Percentiles rank a stretch among this genome's conserved stretches.
phyloP scores from a whole-genome alignment of 2,329 filamentous ascomycete species.

The Myrmaecium sp. region DNA sequence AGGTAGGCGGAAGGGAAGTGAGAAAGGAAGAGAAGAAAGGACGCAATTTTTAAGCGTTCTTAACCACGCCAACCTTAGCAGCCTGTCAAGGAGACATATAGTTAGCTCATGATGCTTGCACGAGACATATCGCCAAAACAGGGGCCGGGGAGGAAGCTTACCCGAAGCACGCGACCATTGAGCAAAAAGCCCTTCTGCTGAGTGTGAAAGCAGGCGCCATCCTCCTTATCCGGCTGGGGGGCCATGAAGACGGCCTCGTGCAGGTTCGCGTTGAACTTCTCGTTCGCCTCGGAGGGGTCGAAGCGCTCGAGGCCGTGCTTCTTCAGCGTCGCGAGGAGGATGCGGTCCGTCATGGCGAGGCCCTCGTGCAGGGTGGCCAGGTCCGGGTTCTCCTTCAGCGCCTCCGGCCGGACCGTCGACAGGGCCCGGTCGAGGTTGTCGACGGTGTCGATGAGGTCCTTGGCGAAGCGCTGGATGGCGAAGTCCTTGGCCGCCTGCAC shows the following conservation, averaged over 20 bases:
- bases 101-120: slow-evolving; percentile 1
- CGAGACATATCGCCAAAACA: background rate
- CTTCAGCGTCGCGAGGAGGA: slow-evolving; percentile 73
- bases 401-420: slow-evolving; percentile 56
- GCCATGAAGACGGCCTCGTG: slow-evolving; percentile 96
- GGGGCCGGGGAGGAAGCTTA: slow-evolving; percentile 13
- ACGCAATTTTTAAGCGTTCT: slow-evolving; percentile 51
- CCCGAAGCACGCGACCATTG: slow-evolving; percentile 73
- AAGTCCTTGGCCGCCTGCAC: slow-evolving; percentile 78
- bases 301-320: slow-evolving; percentile 91
- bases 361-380: slow-evolving; percentile 70
- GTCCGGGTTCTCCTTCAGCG: slow-evolving; percentile 53
- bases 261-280: slow-evolving; percentile 90
- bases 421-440: slow-evolving; percentile 96
- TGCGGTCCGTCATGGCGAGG: slow-evolving; percentile 84
- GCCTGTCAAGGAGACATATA: slow-evolving; percentile 30
- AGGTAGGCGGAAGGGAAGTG: too few species aligned
- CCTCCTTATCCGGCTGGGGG: slow-evolving; percentile 70
- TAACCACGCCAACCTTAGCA: slow-evolving; percentile 91
- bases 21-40: background rate
- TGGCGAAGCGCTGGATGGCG: slow-evolving; percentile 84
- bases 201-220: slow-evolving; percentile 77
- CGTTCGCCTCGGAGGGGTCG: slow-evolving; percentile 50
- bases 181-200: slow-evolving; percentile 94
- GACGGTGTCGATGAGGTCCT: slow-evolving; percentile 85